Percentiles rank a stretch among this genome's conserved stretches.
These are phyloP conservation scores for Porphyridium purpureum DNA, from an alignment of 23 red algal genomes.

Conservation along the genomic window DNA sequence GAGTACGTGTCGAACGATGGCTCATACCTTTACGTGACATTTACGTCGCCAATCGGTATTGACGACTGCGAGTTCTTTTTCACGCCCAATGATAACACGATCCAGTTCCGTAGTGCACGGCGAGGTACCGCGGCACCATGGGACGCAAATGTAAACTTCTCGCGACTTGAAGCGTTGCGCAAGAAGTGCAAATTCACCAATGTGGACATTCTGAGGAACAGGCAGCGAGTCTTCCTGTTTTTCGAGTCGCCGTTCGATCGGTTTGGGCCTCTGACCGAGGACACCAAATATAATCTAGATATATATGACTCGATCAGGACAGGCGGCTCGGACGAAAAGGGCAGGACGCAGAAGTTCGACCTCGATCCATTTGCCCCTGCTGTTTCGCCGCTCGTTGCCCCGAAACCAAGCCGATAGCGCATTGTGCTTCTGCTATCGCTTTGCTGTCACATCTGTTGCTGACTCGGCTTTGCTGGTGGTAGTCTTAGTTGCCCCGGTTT, in stretches of 20 bases:
- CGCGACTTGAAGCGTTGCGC: neutral
- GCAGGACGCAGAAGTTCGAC: no score
- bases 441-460: slow-evolving; percentile 1
- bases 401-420: no score
- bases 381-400: no score
- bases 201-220: neutral
- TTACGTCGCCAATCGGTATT: neutral
- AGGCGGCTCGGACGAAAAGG: no score
- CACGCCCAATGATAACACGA: neutral
- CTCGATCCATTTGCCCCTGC: no score
- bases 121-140: neutral
- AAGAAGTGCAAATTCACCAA: neutral
- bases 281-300: no score
- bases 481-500: no score
- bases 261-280: neutral
- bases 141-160: neutral
- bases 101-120: neutral
- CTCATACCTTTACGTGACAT: neutral
- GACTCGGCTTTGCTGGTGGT: no score
- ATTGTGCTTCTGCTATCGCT: neutral
- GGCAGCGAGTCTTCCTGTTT: neutral
- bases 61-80: slow-evolving; percentile 1
- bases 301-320: no score
- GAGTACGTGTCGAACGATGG: neutral
- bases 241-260: neutral